Base-by-base conservation (phyloP, 1,284 basidiomycete species). In the Phylloboletellus chloephorus region DNA sequence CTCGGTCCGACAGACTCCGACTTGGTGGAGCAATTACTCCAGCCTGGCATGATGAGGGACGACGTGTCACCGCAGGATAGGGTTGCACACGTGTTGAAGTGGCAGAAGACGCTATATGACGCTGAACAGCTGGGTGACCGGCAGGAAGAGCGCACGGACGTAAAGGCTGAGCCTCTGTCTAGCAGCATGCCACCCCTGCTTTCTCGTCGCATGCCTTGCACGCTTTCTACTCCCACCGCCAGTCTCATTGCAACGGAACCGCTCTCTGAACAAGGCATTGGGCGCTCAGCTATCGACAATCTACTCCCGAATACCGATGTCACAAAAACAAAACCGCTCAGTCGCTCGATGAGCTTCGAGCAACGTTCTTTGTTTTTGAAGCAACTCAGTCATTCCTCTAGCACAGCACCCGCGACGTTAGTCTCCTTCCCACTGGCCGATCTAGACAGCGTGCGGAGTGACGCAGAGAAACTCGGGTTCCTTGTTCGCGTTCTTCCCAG, bases 341-440 rank as follows among this genome's bases (percentile, higher is more conserved):
- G 48, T 11, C 71, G 73, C 19, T 67, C 73, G 4, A 71, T 77
- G 72, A 78, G 74, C 47, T 51, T 66, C 17, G 68, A 72, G 44
- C 66, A 78, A 49, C 70, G 77, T 13, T 64, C 67, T 31, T 34
- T 55, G 7, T 80, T 79, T 55, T 52, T 78, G 16, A 59, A 69
- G 3, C 65, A 63, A 28, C 65, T 81, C 34, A 56, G 57, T 17
- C 50, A 58, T 17, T 61, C 66, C 16, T 69, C 73, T 1, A 48
- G 60, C 23, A 50, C 46, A 5, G 46, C 62, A 7, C 65, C 66
- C 5, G 75, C 76, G 2, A 71, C 67, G 4, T 60, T 76, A 21
- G 71, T 74, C 47, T 58, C 67, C 22, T 52, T 79, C 17, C 65
- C 68, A 8, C 60, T 63, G 37, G 60, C 55, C 5, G 73, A 78